These are phyloP conservation scores for Azolla pinnata DNA, from an alignment of 75 land plant species.

Conservation along the genomic window DNA sequence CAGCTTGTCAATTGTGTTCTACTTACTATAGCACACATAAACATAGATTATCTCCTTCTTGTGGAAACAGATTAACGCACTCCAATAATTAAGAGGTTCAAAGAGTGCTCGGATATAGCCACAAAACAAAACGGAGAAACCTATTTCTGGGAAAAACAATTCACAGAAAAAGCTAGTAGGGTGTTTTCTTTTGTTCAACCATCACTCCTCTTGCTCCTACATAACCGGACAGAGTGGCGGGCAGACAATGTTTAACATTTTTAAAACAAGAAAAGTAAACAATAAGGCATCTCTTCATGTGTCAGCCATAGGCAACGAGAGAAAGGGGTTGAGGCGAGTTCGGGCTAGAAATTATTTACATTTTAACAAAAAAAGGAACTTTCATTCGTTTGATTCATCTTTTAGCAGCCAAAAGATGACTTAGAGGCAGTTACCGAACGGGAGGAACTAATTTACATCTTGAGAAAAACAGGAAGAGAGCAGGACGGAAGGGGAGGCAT, in stretches of 20 bases:
- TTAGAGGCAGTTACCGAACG: background rate
- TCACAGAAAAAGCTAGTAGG: too few species aligned
- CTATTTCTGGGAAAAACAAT: too few species aligned
- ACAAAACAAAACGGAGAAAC: too few species aligned
- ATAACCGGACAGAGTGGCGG: too few species aligned
- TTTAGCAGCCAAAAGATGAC: background rate
- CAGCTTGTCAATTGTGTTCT: too few species aligned
- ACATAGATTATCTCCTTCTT: too few species aligned
- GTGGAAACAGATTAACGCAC: background rate
- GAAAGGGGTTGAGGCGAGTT: background rate
- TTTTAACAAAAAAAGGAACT: background rate
- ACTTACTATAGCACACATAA: too few species aligned
- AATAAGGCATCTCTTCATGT: too few species aligned
- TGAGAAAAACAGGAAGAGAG: background rate
- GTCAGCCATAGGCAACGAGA: conserved; percentile 1
- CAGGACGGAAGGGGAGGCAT: background rate
- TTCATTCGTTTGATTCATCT: background rate
- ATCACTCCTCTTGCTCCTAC: too few species aligned
- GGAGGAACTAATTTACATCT: background rate
- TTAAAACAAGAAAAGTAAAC: too few species aligned
- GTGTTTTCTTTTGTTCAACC: too few species aligned
- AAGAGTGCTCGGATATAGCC: background rate
- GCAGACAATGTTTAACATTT: too few species aligned
- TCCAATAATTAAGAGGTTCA: background rate
- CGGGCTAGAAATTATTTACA: background rate